phyloP scores from a whole-genome alignment of 495 filamentous ascomycete genomes.

The Penicillium subrubescens region DNA sequence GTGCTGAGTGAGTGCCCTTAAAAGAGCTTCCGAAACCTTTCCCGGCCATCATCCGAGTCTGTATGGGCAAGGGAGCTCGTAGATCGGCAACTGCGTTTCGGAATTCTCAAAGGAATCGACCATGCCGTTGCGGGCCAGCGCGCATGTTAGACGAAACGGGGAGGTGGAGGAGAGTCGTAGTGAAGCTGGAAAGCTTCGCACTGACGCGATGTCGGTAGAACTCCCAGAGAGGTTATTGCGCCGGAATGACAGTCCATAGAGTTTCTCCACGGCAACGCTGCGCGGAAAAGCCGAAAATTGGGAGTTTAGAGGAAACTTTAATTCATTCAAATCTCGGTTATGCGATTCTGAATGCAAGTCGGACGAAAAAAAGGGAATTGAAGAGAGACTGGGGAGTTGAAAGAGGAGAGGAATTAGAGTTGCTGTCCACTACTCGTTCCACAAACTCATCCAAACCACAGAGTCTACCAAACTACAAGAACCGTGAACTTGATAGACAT shows the following conservation, averaged over 20 bases:
- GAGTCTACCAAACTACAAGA: neutral
- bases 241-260: conserved; percentile 22
- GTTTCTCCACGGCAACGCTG: conserved; percentile 2
- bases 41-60: neutral
- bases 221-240: conserved; percentile 21
- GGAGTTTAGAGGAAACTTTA: neutral
- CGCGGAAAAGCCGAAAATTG: neutral
- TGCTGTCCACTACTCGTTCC: neutral
- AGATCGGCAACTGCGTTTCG: neutral
- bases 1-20: neutral
- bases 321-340: neutral
- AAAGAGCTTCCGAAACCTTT: neutral
- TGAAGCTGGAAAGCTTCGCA: conserved; percentile 3
- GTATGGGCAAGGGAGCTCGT: neutral
- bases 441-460: no score
- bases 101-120: neutral
- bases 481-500: neutral
- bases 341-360: neutral
- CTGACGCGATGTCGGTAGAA: neutral
- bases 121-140: neutral
- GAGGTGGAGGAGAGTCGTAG: neutral
- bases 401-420: neutral
- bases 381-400: neutral
- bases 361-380: neutral
- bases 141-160: neutral